Percentiles rank a stretch among this genome's conserved stretches.
phyloP scores from a whole-genome alignment of 2,329 filamentous ascomycete species.

The Rhytidhysteron rufulum region DNA sequence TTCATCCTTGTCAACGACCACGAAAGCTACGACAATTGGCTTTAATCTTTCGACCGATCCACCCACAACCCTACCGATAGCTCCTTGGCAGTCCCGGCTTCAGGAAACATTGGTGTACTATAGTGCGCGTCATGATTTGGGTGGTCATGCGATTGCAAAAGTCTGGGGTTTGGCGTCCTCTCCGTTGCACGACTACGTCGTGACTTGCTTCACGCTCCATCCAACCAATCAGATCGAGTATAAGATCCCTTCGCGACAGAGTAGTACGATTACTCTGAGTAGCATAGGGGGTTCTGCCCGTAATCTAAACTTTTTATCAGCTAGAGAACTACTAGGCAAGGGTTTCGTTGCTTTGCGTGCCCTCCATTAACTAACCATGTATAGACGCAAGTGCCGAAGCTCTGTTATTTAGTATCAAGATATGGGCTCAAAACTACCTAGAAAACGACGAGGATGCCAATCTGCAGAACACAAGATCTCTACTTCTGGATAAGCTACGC shows the following conservation, averaged over 20 bases:
- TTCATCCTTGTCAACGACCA: slow-evolving; percentile 33
- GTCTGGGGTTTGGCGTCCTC: slow-evolving; percentile 52
- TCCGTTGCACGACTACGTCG: slow-evolving; percentile 46
- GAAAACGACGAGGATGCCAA: slow-evolving; percentile 21
- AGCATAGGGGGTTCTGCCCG: slow-evolving; percentile 11
- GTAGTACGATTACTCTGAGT: slow-evolving; percentile 34
- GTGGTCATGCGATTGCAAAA: slow-evolving; percentile 46
- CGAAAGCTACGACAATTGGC: slow-evolving; percentile 26
- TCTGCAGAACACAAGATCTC: too few relatives aligned
- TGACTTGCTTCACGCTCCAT: slow-evolving; percentile 50
- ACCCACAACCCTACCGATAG: slow-evolving; percentile 7
- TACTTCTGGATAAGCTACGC: too few relatives aligned
- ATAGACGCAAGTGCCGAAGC: slow-evolving; percentile 26
- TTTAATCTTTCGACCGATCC: slow-evolving; percentile 20
- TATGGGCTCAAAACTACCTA: slow-evolving; percentile 27
- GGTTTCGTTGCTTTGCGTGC: background rate
- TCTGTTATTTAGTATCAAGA: slow-evolving; percentile 29
- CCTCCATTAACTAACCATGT: background rate
- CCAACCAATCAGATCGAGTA: slow-evolving; percentile 58
- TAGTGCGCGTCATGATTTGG: slow-evolving; percentile 48
- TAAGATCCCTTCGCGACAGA: slow-evolving; percentile 45
- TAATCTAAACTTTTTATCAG: slow-evolving; percentile 14
- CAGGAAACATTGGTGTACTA: slow-evolving; percentile 38
- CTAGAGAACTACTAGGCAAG: slow-evolving; percentile 6
- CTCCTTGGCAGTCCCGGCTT: slow-evolving; percentile 41